These are phyloP conservation scores for Nigrospora sphaerica DNA, from an alignment of 2,329 filamentous ascomycete species.

Conservation along the genomic window DNA sequence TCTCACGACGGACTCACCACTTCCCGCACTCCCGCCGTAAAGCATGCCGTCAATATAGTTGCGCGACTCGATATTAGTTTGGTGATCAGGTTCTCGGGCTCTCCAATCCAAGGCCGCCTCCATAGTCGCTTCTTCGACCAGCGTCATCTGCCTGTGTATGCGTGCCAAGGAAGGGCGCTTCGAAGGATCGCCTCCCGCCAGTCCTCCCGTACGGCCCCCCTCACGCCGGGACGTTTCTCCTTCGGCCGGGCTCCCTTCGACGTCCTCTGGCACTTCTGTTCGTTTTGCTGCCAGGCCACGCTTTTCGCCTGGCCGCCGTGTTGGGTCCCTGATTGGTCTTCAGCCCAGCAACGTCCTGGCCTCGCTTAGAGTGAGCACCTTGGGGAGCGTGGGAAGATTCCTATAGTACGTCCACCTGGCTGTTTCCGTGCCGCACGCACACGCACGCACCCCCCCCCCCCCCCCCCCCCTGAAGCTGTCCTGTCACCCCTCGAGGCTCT, in stretches of 20 bases:
- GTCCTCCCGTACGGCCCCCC: background rate
- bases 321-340: slow-evolving; percentile 7
- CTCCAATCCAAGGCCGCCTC: slow-evolving; percentile 26
- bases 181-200: no score
- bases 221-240: slow-evolving; percentile 15
- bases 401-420: slow-evolving; percentile 21
- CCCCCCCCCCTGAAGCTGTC: slow-evolving; percentile 22
- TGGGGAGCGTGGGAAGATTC: slow-evolving; percentile 19
- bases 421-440: slow-evolving; percentile 5
- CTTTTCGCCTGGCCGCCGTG: slow-evolving; percentile 18
- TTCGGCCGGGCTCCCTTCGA: slow-evolving; percentile 24
- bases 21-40: slow-evolving; percentile 29
- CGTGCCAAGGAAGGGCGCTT: slow-evolving; percentile 25
- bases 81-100: slow-evolving; percentile 22
- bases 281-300: slow-evolving; percentile 27
- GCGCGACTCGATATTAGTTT: slow-evolving; percentile 34
- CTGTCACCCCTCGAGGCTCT: slow-evolving; percentile 21
- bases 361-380: slow-evolving; percentile 5
- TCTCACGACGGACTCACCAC: slow-evolving; percentile 2
- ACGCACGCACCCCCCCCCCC: background rate
- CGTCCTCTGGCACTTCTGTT: slow-evolving; percentile 29
- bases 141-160: slow-evolving; percentile 26
- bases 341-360: background rate
- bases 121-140: slow-evolving; percentile 19
- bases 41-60: slow-evolving; percentile 34